Evolutionary conservation across 441 rosid genomes (phyloP).

Genomic region (Populus hybrid): DNA sequence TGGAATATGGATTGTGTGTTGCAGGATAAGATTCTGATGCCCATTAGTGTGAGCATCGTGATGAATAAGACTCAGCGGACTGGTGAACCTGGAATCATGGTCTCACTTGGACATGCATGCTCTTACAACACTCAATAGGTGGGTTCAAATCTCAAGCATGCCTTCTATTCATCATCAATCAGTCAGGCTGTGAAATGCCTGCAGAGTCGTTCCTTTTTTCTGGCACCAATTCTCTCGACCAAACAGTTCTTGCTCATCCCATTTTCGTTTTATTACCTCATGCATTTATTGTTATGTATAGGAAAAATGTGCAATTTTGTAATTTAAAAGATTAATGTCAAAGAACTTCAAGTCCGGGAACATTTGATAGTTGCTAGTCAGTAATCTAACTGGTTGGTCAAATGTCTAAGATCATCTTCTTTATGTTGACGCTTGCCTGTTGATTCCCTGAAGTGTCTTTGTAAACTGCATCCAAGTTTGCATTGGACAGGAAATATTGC

Average conservation of each 20-base stretch:
- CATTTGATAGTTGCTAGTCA: background rate
- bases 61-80: background rate
- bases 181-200: constrained; percentile 5
- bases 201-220: background rate
- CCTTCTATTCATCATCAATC: background rate
- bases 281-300: background rate
- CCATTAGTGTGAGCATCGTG: background rate
- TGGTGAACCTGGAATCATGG: background rate
- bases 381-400: background rate
- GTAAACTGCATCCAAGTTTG: background rate
- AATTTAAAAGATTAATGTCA: background rate
- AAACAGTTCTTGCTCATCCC: background rate
- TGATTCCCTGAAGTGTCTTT: background rate
- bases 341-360: background rate
- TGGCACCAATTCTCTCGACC: background rate
- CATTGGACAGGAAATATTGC: background rate
- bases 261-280: background rate
- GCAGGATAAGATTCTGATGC: background rate
- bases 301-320: background rate
- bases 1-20: background rate
- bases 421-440: background rate
- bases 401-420: background rate
- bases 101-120: background rate
- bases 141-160: background rate
- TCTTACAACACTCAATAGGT: background rate